Evolutionary conservation across 768 basidiomycete genomes (phyloP).

Genomic region (Mycena vulgaris): DNA sequence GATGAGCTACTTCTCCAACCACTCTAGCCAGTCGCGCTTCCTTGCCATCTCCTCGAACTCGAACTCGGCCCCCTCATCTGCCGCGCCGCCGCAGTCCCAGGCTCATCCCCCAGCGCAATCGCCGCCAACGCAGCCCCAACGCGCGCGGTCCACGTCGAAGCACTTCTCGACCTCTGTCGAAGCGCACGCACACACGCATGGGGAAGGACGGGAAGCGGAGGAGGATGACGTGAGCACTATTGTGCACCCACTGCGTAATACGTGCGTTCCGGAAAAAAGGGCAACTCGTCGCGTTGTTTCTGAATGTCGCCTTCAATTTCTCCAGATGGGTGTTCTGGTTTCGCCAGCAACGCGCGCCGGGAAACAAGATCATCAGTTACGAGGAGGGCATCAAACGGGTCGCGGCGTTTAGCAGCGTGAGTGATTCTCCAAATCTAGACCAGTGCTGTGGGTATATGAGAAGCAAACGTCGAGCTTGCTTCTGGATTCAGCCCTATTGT

Average conservation of each 20-base stretch:
- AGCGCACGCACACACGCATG: constrained; percentile 44
- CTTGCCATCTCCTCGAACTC: constrained; percentile 64
- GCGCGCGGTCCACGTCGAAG: constrained; percentile 73
- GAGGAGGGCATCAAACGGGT: constrained; percentile 97
- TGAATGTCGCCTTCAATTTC: too few relatives aligned
- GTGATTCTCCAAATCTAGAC: constrained; percentile 51
- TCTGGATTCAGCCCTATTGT: too few relatives aligned
- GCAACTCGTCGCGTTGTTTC: too few relatives aligned
- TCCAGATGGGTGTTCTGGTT: constrained; percentile 96
- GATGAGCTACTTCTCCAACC: constrained; percentile 89
- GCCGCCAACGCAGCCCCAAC: constrained; percentile 29
- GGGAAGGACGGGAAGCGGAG: constrained; percentile 54
- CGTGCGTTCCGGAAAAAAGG: too few relatives aligned
- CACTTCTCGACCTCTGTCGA: constrained; percentile 79
- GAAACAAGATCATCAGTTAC: constrained; percentile 91
- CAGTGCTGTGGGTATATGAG: too few relatives aligned
- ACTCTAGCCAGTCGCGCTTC: constrained; percentile 78
- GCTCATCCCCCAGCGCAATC: constrained; percentile 40
- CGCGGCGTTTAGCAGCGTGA: constrained; percentile 88
- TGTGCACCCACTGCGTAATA: constrained; percentile 87
- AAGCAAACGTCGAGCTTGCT: too few relatives aligned
- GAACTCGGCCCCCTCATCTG: constrained; percentile 43
- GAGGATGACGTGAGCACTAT: constrained; percentile 36
- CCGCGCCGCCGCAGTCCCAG: constrained; percentile 43
- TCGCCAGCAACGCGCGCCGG: constrained; percentile 90